A percentile compares a stretch with the other conserved stretches of the same genome.
These are phyloP conservation scores for Afroboletus lepidellus DNA, from an alignment of 1,284 basidiomycete genomes.

Conservation along the genomic window DNA sequence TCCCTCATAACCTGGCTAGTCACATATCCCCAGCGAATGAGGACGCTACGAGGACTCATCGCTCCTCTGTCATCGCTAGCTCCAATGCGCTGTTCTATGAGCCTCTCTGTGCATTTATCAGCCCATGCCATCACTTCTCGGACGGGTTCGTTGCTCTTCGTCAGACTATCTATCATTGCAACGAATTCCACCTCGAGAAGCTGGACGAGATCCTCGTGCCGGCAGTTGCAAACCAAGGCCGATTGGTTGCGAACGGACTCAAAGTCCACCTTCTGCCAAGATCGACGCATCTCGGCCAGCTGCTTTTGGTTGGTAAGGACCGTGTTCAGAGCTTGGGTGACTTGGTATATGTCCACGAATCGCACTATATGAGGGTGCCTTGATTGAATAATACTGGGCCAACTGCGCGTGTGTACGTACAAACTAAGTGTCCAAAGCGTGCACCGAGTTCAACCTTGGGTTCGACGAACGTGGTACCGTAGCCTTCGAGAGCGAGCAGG, in stretches of 20 bases:
- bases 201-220: slow-evolving; percentile 83
- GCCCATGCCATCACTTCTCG: slow-evolving; percentile 86
- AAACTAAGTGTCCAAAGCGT: slow-evolving; percentile 83
- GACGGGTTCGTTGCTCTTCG: slow-evolving; percentile 77
- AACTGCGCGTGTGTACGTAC: slow-evolving; percentile 47
- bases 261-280: slow-evolving; percentile 84
- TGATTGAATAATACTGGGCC: slow-evolving; percentile 8
- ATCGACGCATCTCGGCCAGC: slow-evolving; percentile 78
- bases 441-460: slow-evolving; percentile 87
- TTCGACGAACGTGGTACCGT: slow-evolving; percentile 86
- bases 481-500: slow-evolving; percentile 74
- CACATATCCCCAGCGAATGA: slow-evolving; percentile 89
- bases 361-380: slow-evolving; percentile 53
- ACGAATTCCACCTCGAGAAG: slow-evolving; percentile 83
- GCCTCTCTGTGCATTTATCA: slow-evolving; percentile 79
- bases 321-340: slow-evolving; percentile 81
- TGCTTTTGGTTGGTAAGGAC: slow-evolving; percentile 85
- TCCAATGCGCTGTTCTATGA: slow-evolving; percentile 68
- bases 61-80: slow-evolving; percentile 67
- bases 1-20: slow-evolving; percentile 89
- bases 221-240: slow-evolving; percentile 87
- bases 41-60: slow-evolving; percentile 82
- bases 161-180: slow-evolving; percentile 65
- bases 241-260: slow-evolving; percentile 88
- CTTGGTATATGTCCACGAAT: slow-evolving; percentile 86